Evolutionary conservation across 139 green algal species (phyloP), one percentile per base, ranked within the genome.

Genomic region (Astrephomene gubernaculifera): DNA sequence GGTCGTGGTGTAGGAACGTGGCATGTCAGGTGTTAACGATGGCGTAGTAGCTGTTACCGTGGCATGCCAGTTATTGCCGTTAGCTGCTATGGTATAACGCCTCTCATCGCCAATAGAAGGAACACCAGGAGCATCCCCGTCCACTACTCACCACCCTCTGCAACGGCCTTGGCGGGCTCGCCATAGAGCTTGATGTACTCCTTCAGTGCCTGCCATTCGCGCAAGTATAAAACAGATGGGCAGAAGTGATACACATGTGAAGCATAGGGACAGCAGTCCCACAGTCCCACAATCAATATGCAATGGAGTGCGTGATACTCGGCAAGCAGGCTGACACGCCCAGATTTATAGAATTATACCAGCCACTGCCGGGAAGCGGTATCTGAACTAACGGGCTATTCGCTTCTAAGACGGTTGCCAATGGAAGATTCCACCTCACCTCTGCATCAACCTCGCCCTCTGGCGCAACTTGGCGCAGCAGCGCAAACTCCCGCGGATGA

Each of bases 401-500:
- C 10, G n/a, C 29, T 7, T 2, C 6, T n/a, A 49, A 72, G 12
- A 17, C 7, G 7, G 35, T 31, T 14, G 22, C 27, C 35, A 4
- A n/a, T 49, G 17, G 7, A 72, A 49, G 45, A 2, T 12, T 27
- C 33, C 35, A 45, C 21, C 4, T 29, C 68, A 57, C 53, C 35
- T 82, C 36, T 0, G 41, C 2, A 2, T 71, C 54, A 6, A 10
- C 74, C 38, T 71, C 52, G 25, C 54, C 74, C 3, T 24, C 24
- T 8, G 74, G 54, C 0, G 78, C 76, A 25, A 90, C 79, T 52
- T 90, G 80, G 24, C 63, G 71, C 61, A 90, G 81, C 0, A 93
- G 71, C 6, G 87, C 73, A 69, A 88, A 94, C 39, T 90, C 90
- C 6, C 90, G 86, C 5, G 89, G 84, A 29, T 90, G 79, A 22